phyloP scores from a whole-genome alignment of 352 stramenopile species.

The Phytophthora quininea region DNA sequence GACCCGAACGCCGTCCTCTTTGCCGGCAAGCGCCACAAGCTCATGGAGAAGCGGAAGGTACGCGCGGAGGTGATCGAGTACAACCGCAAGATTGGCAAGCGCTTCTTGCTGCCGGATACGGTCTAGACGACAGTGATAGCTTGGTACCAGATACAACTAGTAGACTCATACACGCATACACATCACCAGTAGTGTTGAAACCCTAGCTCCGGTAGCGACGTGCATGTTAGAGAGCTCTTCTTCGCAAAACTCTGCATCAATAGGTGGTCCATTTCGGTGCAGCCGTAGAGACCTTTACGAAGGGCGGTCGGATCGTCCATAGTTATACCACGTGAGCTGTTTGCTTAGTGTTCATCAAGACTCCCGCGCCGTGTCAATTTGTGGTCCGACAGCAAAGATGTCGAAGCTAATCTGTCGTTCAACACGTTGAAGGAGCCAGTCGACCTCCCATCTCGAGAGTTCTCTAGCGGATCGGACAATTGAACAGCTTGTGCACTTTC shows the following conservation, averaged over 20 bases:
- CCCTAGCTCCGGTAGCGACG: too few relatives aligned
- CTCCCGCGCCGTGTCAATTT: constrained; percentile 7
- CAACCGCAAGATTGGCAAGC: constrained; percentile 77
- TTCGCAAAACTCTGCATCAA: too few relatives aligned
- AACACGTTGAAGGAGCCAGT: constrained; percentile 20
- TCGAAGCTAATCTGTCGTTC: constrained; percentile 7
- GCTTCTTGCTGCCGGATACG: constrained; percentile 66
- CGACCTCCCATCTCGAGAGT: constrained; percentile 28
- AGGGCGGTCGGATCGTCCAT: too few relatives aligned
- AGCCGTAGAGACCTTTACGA: not conserved
- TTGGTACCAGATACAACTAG: not conserved
- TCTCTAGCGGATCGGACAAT: constrained; percentile 12
- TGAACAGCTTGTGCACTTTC: constrained; percentile 2
- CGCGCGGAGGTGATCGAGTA: constrained; percentile 70
- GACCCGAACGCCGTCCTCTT: constrained; percentile 74
- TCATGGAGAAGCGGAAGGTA: constrained; percentile 83
- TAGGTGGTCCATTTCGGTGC: constrained; percentile 9
- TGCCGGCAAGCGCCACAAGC: constrained; percentile 63
- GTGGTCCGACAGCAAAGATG: constrained; percentile 31
- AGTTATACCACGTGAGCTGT: not conserved
- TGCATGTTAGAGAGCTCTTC: too few relatives aligned
- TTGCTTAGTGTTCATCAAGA: not conserved
- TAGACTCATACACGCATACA: not conserved
- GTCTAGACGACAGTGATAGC: constrained; percentile 24
- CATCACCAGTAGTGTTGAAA: not conserved